These are phyloP conservation scores for Aspergillus jensenii DNA, from an alignment of 2,329 filamentous ascomycete genomes.

Conservation along the genomic window DNA sequence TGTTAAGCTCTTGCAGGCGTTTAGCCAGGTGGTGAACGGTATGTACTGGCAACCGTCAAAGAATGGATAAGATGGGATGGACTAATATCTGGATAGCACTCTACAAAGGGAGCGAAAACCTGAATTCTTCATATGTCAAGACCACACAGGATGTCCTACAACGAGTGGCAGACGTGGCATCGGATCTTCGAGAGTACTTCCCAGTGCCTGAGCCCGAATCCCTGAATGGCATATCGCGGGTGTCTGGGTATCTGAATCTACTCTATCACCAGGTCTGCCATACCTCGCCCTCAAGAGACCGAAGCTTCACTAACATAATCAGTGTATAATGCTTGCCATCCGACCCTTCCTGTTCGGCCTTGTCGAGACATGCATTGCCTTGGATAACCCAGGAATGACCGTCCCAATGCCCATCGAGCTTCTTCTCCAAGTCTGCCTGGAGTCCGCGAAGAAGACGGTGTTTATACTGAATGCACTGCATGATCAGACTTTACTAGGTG, in stretches of 20 bases:
- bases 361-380: not conserved
- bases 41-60: not conserved
- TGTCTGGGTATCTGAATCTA: slow-evolving; percentile 6
- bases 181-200: slow-evolving; percentile 2
- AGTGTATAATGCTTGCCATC: slow-evolving; percentile 7
- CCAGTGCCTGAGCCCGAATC: slow-evolving; percentile 3
- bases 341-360: slow-evolving; percentile 6
- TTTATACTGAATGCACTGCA: slow-evolving; percentile 1
- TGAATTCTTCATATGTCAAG: not conserved
- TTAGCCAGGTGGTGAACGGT: slow-evolving; percentile 7
- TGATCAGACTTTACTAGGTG: not conserved
- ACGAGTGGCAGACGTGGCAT: slow-evolving; percentile 2
- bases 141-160: slow-evolving; percentile 4
- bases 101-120: not conserved
- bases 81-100: not conserved
- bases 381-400: not conserved
- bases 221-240: slow-evolving; percentile 1
- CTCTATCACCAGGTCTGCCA: slow-evolving; percentile 1
- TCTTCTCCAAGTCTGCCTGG: slow-evolving; percentile 3
- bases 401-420: slow-evolving; percentile 4
- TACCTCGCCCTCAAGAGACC: too few relatives aligned
- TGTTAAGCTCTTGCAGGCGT: not conserved
- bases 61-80: too few relatives aligned
- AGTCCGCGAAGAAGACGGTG: slow-evolving; percentile 5
- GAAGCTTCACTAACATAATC: not conserved